Evolutionary conservation across 2,329 filamentous ascomycete species (phyloP).

Genomic region (Ascochyta lentis): DNA sequence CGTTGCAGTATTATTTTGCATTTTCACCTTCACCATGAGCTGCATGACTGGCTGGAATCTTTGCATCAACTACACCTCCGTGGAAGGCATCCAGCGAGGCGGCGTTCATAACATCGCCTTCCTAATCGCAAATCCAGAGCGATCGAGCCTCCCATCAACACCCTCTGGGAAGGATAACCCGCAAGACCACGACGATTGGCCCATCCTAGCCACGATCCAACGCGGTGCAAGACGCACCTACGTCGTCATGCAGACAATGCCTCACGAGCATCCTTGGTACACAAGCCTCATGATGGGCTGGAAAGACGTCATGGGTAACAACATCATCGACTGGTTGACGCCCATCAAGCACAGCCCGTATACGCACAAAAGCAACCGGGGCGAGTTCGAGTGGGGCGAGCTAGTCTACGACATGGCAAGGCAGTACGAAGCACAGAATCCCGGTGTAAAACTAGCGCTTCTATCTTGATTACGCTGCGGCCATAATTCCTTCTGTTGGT

Average conservation of each 20-base stretch:
- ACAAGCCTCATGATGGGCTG: conserved; percentile 75
- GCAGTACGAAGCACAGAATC: conserved; percentile 35
- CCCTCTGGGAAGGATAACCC: conserved; percentile 17
- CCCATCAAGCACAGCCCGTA: conserved; percentile 79
- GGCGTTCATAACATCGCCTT: conserved; percentile 76
- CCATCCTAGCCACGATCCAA: conserved; percentile 29
- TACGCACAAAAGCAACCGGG: conserved; percentile 68
- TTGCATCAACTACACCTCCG: conserved; percentile 78
- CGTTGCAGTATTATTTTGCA: conserved; percentile 72
- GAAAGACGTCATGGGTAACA: conserved; percentile 78
- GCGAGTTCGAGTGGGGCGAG: conserved; percentile 72
- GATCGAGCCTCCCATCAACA: conserved; percentile 20
- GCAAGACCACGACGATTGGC: conserved; percentile 28
- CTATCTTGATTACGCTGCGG: conserved; percentile 15
- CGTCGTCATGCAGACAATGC: conserved; percentile 75
- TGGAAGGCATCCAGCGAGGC: conserved; percentile 73
- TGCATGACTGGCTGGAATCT: conserved; percentile 73
- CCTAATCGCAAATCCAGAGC: conserved; percentile 46
- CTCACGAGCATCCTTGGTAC: conserved; percentile 86
- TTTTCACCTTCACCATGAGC: conserved; percentile 84
- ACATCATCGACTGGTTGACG: conserved; percentile 77
- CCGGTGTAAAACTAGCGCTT: conserved; percentile 26
- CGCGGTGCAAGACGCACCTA: conserved; percentile 65
- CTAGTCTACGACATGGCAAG: conserved; percentile 55
- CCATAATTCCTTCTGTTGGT: neutral